Base-by-base conservation (phyloP, 1,139 yeast species). In the Yamadazyma triangularis region DNA sequence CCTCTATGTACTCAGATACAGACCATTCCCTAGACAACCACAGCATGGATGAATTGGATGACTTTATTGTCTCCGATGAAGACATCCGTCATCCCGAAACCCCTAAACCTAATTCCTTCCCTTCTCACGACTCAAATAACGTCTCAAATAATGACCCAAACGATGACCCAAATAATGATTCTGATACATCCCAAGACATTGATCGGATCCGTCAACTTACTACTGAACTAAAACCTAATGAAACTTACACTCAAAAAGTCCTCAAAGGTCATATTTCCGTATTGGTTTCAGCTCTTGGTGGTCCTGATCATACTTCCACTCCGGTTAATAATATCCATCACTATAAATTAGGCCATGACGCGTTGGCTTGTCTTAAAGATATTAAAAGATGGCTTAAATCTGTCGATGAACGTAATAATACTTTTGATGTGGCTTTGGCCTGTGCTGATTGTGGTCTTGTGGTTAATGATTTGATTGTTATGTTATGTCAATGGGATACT, bases 321-420 rank as follows among this genome's bases (percentile, higher is more conserved):
- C 55, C 58, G 1, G 79, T 81, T 0, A n/a, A n/a, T n/a, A n/a
- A n/a, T n/a, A n/a, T n/a, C n/a, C n/a, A n/a, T n/a, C n/a, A n/a
- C n/a, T 91, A 91, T 49, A 77, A 75, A 41, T 67, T 89, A 3
- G 98, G 98, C 8, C 89, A 83, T 42, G 97, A 91, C 51, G 96
- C 96, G 2, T 59, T 85, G 38, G 89, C 89, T 1, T 87, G 97
- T 56, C 60, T 91, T 23, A 82, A 85, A 45, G 98, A 91, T 58
- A 58, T 91, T 39, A 87, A 86, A 51, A 69, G 84, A 44, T 89
- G 97, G 96, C 73, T 91, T 33, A 77, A 77, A 42, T 70, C 83
- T 1, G 91, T 86, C 30, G 98, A 91, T 52, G 94, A 86, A 37
- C 66, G 69, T 25, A 71, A 74, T 38, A 68, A 72, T 31, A 67